Base-by-base conservation (phyloP, 768 basidiomycete species). In the Terana coerulea region DNA sequence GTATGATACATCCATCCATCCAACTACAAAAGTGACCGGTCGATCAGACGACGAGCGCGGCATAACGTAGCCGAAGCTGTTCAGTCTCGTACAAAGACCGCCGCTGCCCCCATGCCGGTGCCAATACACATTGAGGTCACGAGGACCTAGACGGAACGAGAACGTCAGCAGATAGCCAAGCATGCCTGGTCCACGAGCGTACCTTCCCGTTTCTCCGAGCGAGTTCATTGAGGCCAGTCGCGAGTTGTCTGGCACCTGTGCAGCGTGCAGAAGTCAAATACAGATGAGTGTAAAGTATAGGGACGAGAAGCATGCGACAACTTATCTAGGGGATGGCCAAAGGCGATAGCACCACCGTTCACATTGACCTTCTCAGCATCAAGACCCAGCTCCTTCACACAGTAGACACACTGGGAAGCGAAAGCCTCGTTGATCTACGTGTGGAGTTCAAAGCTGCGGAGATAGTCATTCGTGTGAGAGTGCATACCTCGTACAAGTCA, bases 51-150 rank as follows among this genome's bases (percentile, higher is more conserved):
- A n/a, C n/a, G n/a, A n/a, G n/a, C n/a, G n/a, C n/a, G n/a, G n/a
- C n/a, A n/a, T n/a, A n/a, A n/a, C n/a, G n/a, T n/a, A n/a, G n/a
- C n/a, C n/a, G n/a, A n/a, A n/a, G n/a, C n/a, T n/a, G n/a, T 36
- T 58, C 47, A 61, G 35, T 65, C 64, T 29, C 59, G 57, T 11
- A 66, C 57, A 36, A 66, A 67, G 19, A 67, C 61, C 9, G 57
- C 64, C 33, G 63, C 64, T 8, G 90, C 91, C n/a, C 91, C 91
- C 90, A 92, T 92, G n/a, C 91, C 89, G 11, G 85, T 86, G 15
- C 86, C 83, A 33, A 95, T 85, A 62, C 91, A 94, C 91, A 94
- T 94, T 12, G 83, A 84, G 3, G 89, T 92, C n/a, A 91, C 78
- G 40, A 95, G 73, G 6, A 94, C 71, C 88, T 88, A 47, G 26